Evolutionary conservation across 2,329 filamentous ascomycete genomes (phyloP), one percentile per base, ranked within the genome.

Genomic region (Sarocladiaceae sp.): DNA sequence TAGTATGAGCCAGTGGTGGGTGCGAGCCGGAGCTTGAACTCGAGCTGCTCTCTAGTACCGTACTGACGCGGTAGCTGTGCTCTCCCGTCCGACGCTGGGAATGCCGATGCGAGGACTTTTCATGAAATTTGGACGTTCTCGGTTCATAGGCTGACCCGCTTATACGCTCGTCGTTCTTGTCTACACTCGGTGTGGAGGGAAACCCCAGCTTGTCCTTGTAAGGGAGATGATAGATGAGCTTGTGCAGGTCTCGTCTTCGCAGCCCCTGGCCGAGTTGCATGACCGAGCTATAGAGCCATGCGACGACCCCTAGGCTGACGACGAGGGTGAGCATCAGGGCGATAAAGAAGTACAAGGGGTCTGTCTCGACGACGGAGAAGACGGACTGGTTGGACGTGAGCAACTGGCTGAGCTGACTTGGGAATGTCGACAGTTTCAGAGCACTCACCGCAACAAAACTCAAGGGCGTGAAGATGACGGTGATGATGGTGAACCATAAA

Each of bases 361-460:
- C 34, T 24, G 34, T 39, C 19, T 39, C 34, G 34, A 39, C 34
- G 9, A 39, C 34, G 21, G 34, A 39, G 34, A 39, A 39, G 19
- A 39, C 34, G 16, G 34, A 39, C 34, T 39, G 9, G 6, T 10
- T 13, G 31, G n/a, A 33, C 6, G 6, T 33, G 31, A 16, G 31
- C 11, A 33, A 15, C 6, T 9, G 31, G 9, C 15, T 15, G n/a
- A 20, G 13, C 9, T 13, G 9, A 29, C 26, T 9, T 29, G 7
- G 7, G 7, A 13, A 29, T 29, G 26, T 13, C 7, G 13, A 13
- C 13, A 13, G 26, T 29, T 29, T n/a, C n/a, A 29, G 26, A 13
- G 7, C 9, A 13, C 34, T 39, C 16, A 39, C 34, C 5, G 34
- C 34, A n/a, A 39, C 34, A 16, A 39, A 39, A n/a, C 34, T 39